Conservation (phyloP, 768 basidiomycete species). For the Tulasnella sp. region DNA sequence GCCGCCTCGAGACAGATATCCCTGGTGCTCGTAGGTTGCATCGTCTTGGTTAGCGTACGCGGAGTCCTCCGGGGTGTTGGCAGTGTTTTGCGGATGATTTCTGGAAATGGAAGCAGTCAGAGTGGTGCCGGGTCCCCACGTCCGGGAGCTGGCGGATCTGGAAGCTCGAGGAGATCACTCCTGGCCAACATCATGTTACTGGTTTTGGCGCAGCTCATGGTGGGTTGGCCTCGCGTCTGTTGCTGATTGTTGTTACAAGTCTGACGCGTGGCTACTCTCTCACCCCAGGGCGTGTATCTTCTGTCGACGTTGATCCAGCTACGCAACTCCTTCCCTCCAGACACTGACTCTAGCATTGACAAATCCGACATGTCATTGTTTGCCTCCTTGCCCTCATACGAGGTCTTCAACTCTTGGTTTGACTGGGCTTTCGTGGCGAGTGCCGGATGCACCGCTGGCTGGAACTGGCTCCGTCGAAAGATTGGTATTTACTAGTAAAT, state of each 20-base stretch:
- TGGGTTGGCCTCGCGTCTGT: conserved; percentile 43
- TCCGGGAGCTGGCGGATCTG: conserved; percentile 58
- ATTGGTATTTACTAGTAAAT: conserved; percentile 19
- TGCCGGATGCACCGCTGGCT: conserved; percentile 53
- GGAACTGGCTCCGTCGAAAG: conserved; percentile 56
- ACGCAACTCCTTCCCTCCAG: conserved; percentile 70
- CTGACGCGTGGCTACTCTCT: conserved; percentile 18
- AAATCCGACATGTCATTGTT: conserved; percentile 51
- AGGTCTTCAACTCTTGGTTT: conserved; percentile 73
- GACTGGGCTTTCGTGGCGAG: conserved; percentile 71
- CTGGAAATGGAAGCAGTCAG: neutral
- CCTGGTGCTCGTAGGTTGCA: conserved; percentile 70
- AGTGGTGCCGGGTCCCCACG: neutral
- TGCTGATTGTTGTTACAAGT: neutral
- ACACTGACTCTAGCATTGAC: neutral
- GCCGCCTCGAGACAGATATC: conserved; percentile 61
- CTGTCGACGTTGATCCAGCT: conserved; percentile 82
- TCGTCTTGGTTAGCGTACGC: conserved; percentile 73
- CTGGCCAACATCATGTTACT: conserved; percentile 78
- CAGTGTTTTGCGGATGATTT: conserved; percentile 46
- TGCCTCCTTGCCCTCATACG: conserved; percentile 70
- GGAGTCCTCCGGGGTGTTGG: conserved; percentile 71
- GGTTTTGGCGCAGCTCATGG: conserved; percentile 82
- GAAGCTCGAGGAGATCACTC: conserved; percentile 60
- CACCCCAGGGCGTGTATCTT: conserved; percentile 74